Base-by-base conservation (phyloP, 345 rosid species). In the Corchorus capsularis region DNA sequence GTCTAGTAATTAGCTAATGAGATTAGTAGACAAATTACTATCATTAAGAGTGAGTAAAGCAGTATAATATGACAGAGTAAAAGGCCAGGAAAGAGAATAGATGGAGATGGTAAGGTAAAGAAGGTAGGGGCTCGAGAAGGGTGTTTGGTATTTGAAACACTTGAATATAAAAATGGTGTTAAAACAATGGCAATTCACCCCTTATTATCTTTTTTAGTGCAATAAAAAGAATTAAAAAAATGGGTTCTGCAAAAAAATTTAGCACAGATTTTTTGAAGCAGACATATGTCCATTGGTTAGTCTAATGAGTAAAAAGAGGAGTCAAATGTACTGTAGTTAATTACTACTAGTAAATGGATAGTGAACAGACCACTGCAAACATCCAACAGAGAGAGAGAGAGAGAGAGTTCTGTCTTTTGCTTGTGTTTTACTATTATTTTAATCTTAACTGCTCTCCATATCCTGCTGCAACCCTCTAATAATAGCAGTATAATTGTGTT, bases 121-220 rank as follows among this genome's bases (percentile, higher is more conserved):
- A 59, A 60, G 75, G 83, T 78, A 20, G 86, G 86, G 91, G 85
- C 85, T 81, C 82, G 88, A 84, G 89, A 79, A 72, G 80, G 88
- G 80, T 19, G 78, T 73, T 80, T 68, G 78, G 74, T 71, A 67
- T 78, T 69, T 61, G 54, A 63, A 27, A 55, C 20, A 67, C 72
- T 63, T 27, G 6, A 35, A 15, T 2, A 71, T 43, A 6, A 53
- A 74, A 32, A 50, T 75, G 59, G 79, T 55, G 32, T 62, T 62
- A 16, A 41, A 27, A 45, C 77, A 8, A 53, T 41, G 56, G 76
- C 76, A 66, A 76, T 4, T 61, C 27, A 15, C 11, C 47, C n/a
- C 22, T 70, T 27, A 27, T 1, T 69, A 27, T 32, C 14, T 45
- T 32, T 59, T 62, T 73, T 73, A 41, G 66, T 22, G 55, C 54